These are phyloP conservation scores for Candida parachauliodes DNA, from an alignment of 805 yeast species.

Conservation along the genomic window DNA sequence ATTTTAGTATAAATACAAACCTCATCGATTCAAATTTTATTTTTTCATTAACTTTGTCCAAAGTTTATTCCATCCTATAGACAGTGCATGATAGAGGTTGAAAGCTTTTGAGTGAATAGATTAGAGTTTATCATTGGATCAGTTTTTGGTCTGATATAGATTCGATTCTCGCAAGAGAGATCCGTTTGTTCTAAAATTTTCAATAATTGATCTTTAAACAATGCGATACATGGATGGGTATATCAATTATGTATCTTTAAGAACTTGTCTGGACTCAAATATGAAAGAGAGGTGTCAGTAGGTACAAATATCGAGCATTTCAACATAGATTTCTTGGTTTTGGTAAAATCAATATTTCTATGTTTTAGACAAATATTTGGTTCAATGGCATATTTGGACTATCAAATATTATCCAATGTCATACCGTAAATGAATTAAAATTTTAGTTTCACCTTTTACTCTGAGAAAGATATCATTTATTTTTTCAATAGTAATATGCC, in stretches of 20 bases:
- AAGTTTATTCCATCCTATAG: conserved; percentile 63
- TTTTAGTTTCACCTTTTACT: too few species aligned
- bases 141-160: conserved; percentile 5
- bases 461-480: too few species aligned
- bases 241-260: conserved; percentile 38
- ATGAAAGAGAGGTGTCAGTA: conserved; percentile 54
- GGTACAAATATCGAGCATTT: conserved; percentile 31
- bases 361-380: too few species aligned
- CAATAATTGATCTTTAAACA: conserved; percentile 6
- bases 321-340: neutral
- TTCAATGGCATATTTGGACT: too few species aligned
- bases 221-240: conserved; percentile 49
- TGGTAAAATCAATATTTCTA: too few species aligned
- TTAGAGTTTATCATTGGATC: conserved; percentile 3
- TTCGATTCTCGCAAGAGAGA: neutral
- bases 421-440: too few species aligned
- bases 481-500: too few species aligned
- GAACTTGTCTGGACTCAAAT: conserved; percentile 47
- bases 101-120: conserved; percentile 1
- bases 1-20: neutral
- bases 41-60: conserved; percentile 55
- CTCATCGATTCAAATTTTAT: conserved; percentile 1
- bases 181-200: conserved; percentile 3
- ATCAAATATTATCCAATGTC: too few species aligned
- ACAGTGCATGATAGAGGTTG: conserved; percentile 49